Base-by-base conservation (phyloP, 2,329 filamentous ascomycete genomes). In the Fusarium incarnatum region DNA sequence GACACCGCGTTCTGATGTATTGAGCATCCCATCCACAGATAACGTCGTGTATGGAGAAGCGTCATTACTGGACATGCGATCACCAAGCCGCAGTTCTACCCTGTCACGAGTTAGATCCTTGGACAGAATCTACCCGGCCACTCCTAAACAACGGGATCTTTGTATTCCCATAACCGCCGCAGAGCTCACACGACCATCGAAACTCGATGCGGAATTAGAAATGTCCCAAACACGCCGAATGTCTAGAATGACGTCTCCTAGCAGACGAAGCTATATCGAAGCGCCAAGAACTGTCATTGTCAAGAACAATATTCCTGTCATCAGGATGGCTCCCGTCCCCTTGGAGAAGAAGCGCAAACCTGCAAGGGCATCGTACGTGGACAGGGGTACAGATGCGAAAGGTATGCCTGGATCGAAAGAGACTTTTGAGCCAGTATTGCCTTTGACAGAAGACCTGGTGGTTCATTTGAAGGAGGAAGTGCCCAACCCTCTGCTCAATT, bases 401-500 rank as follows among this genome's bases (percentile, higher is more conserved):
- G 70, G 78, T 3, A 57, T 75, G 16, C 27, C 65, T 2, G 67
- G 70, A 16, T 42, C 63, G 10, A 57, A 76, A 11, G 61, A 73
- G 18, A 56, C 74, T 0, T 82, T 83, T 41, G 78, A 82, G 34
- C 79, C 85, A 2, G 81, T 88, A 1, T 79, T 91, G 23, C 83
- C 85, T 0, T 77, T 88, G 44, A 72, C 81, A 1, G 89, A 91
- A 71, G 86, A 91, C 64, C 73, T 89, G 2, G 81, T 89, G 4
- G 80, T 91, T 25, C 81, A 86, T 47, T 83, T 90, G 58, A 84
- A 82, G 16, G 81, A 83, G 11, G 82, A 83, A 3, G 75, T 77
- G 2, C 73, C 76, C 0, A 81, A 86, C 62, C 63, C 75, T 3
- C 73, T 84, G 0, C 76, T 89, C 3, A 82, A 85, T 23, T 80